phyloP scores from a whole-genome alignment of 2,329 filamentous ascomycete species.

The Fusarium oligoseptatum region DNA sequence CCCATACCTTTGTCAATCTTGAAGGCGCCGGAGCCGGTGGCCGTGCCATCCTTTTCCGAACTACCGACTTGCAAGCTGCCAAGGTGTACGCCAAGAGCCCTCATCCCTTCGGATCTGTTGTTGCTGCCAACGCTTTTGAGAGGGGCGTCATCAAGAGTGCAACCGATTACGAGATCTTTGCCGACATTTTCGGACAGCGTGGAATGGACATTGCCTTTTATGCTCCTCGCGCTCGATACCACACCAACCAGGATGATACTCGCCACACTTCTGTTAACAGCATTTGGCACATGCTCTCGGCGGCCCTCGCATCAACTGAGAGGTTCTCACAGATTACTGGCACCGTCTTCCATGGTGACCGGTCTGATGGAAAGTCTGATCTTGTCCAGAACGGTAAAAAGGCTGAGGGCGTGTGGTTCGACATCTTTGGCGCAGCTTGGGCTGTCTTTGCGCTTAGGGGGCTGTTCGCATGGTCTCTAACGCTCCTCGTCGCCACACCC shows the following conservation, averaged over 20 bases:
- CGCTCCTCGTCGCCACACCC: slow-evolving; percentile 83
- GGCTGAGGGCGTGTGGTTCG: slow-evolving; percentile 89
- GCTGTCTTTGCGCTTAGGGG: slow-evolving; percentile 84
- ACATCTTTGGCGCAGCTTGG: slow-evolving; percentile 85
- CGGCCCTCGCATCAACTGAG: slow-evolving; percentile 80
- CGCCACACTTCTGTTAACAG: slow-evolving; percentile 78
- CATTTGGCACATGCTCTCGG: slow-evolving; percentile 96
- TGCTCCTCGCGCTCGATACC: slow-evolving; percentile 86
- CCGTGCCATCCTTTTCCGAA: slow-evolving; percentile 86
- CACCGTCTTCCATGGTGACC: slow-evolving; percentile 72
- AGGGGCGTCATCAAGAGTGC: slow-evolving; percentile 82
- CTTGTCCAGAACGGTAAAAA: slow-evolving; percentile 76
- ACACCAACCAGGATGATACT: slow-evolving; percentile 89
- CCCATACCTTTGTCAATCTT: slow-evolving; percentile 92
- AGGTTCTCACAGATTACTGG: slow-evolving; percentile 77
- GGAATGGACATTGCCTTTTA: slow-evolving; percentile 95
- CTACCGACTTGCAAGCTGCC: slow-evolving; percentile 88
- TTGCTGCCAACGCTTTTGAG: slow-evolving; percentile 88
- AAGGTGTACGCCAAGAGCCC: slow-evolving; percentile 78
- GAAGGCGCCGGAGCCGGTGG: slow-evolving; percentile 96
- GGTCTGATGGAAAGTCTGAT: slow-evolving; percentile 66
- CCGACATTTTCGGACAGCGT: slow-evolving; percentile 81
- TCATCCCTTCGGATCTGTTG: slow-evolving; percentile 86
- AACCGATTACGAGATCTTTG: slow-evolving; percentile 91
- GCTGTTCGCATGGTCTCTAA: slow-evolving; percentile 89